Conservation (phyloP, 2,329 filamentous ascomycete genomes). For the Neospermospora avenae region DNA sequence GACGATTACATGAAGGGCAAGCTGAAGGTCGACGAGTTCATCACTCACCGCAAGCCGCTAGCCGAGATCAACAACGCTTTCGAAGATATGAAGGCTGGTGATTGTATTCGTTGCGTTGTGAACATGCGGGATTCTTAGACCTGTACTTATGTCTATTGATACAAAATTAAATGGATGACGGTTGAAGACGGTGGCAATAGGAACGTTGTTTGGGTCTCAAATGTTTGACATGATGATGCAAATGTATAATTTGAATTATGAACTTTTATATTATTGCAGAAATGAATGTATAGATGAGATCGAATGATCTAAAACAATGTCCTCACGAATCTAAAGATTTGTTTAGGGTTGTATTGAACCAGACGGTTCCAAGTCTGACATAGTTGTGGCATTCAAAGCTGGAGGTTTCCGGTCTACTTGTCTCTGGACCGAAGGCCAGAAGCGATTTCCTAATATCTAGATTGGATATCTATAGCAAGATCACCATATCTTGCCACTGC, state of each 20-base stretch:
- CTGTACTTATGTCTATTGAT: background rate
- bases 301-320: background rate
- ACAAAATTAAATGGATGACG: background rate
- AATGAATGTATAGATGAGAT: background rate
- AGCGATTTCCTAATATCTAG: too few relatives aligned
- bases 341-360: too few relatives aligned
- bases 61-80: conserved; percentile 86
- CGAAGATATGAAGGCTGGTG: conserved; percentile 89
- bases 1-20: conserved; percentile 83
- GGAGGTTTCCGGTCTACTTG: too few relatives aligned
- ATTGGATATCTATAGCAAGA: too few relatives aligned
- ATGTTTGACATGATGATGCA: background rate
- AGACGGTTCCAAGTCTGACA: too few relatives aligned
- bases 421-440: too few relatives aligned
- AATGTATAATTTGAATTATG: background rate
- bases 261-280: background rate
- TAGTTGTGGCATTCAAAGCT: too few relatives aligned
- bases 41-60: conserved; percentile 88
- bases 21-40: conserved; percentile 99
- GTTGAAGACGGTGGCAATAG: background rate
- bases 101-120: conserved; percentile 95
- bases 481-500: too few relatives aligned
- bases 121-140: conserved; percentile 45
- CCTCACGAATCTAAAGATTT: too few relatives aligned
- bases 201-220: background rate